Evolutionary conservation across 768 basidiomycete genomes (phyloP).

Genomic region (Porpolomopsis calyptriformis): DNA sequence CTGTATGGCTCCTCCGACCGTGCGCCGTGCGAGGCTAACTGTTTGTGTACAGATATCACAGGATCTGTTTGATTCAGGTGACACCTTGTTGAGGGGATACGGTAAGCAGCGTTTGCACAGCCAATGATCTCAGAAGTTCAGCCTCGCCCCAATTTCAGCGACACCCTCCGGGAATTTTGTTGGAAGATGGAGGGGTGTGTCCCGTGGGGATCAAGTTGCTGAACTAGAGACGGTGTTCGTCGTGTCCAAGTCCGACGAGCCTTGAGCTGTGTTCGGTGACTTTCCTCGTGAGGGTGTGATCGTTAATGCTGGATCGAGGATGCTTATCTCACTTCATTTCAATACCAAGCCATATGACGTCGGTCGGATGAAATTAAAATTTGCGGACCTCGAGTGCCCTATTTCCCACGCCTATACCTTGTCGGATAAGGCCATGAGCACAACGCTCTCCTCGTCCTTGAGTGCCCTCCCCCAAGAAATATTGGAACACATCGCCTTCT

Average conservation of each 20-base stretch:
- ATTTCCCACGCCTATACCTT: not conserved
- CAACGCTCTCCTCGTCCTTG: conserved; percentile 24
- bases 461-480: conserved; percentile 62
- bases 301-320: not conserved
- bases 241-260: conserved; percentile 30
- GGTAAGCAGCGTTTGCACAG: too few species aligned
- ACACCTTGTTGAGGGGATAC: conserved; percentile 38
- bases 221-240: conserved; percentile 47
- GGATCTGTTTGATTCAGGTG: conserved; percentile 20
- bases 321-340: not conserved
- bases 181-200: conserved; percentile 33
- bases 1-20: conserved; percentile 26
- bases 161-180: conserved; percentile 42
- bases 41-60: not conserved
- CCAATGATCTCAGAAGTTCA: not conserved
- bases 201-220: conserved; percentile 23
- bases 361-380: not conserved
- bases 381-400: too few species aligned
- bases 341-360: not conserved
- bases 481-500: conserved; percentile 68
- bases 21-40: not conserved
- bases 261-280: conserved; percentile 6
- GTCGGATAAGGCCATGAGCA: conserved; percentile 8
- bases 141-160: conserved; percentile 22
- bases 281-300: not conserved